These are phyloP conservation scores for Alternaria panax DNA, from an alignment of 2,329 filamentous ascomycete genomes.

Conservation along the genomic window DNA sequence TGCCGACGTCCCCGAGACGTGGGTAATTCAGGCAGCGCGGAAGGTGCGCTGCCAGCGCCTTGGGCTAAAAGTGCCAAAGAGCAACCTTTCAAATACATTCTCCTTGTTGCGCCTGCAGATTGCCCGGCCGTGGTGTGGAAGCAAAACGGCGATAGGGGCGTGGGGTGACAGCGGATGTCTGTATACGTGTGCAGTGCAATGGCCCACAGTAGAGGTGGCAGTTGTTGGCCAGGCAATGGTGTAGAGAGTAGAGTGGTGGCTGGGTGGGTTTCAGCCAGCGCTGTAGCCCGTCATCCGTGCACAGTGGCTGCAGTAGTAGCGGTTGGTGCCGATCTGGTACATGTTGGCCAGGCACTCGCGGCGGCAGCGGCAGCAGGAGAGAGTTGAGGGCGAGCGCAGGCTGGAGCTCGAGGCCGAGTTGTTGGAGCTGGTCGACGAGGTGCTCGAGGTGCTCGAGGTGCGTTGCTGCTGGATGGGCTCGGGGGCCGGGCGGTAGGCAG, in stretches of 20 bases:
- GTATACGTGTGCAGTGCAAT: neutral
- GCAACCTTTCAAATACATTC: neutral
- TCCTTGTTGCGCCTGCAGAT: neutral
- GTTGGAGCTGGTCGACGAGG: constrained; percentile 18
- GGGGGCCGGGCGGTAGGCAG: constrained; percentile 44
- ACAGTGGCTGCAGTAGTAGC: constrained; percentile 53
- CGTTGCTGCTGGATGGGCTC: constrained; percentile 36
- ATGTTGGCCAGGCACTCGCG: constrained; percentile 42
- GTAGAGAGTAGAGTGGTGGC: neutral
- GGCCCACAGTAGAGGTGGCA: neutral
- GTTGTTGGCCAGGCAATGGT: neutral
- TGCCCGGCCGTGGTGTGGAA: neutral
- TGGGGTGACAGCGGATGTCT: constrained; percentile 6
- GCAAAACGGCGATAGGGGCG: neutral
- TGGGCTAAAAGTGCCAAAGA: neutral
- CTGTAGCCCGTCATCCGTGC: constrained; percentile 51
- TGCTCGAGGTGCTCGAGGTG: constrained; percentile 16
- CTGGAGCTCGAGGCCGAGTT: constrained; percentile 20
- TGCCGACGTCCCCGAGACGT: neutral
- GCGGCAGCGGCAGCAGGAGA: constrained; percentile 48
- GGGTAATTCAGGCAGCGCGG: neutral
- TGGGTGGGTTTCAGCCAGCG: constrained; percentile 35
- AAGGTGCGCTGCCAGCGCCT: constrained; percentile 1
- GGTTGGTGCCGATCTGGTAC: constrained; percentile 50
- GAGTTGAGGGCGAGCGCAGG: constrained; percentile 22